These are phyloP conservation scores for Malassezia yamatoensis DNA, from an alignment of 1,284 basidiomycete species.

Conservation along the genomic window DNA sequence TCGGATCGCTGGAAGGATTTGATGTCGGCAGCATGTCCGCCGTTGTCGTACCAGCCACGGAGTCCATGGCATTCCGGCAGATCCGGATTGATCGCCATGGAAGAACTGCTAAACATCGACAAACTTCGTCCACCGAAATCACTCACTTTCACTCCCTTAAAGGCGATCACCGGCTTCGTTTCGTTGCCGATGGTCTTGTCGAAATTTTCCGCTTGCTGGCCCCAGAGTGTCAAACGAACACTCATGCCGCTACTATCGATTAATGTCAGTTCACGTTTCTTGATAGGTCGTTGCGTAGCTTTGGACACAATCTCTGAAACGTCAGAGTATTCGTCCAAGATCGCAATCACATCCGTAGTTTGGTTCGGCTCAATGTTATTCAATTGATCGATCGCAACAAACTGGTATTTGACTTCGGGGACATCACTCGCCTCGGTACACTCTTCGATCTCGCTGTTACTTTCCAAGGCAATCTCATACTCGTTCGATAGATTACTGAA, in stretches of 20 bases:
- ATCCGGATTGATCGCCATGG: conserved; percentile 64
- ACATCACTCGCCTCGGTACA: conserved; percentile 42
- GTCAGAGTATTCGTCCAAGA: conserved; percentile 40
- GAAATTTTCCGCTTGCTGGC: conserved; percentile 82
- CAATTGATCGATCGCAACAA: conserved; percentile 41
- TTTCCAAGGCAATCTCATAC: conserved; percentile 85
- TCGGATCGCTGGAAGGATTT: conserved; percentile 50
- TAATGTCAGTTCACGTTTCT: conserved; percentile 53
- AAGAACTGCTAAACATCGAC: conserved; percentile 59
- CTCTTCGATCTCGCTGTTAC: conserved; percentile 47
- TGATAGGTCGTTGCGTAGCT: conserved; percentile 41
- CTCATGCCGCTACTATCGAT: conserved; percentile 74
- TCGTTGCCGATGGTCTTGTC: conserved; percentile 32
- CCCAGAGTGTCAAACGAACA: conserved; percentile 86
- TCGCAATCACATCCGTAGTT: conserved; percentile 48
- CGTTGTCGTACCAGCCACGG: conserved; percentile 67
- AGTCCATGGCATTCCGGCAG: conserved; percentile 73
- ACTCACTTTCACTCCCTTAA: conserved; percentile 88
- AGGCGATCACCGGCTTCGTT: conserved; percentile 54
- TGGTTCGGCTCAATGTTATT: conserved; percentile 43
- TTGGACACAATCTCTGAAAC: conserved; percentile 41
- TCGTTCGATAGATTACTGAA: conserved; percentile 84
- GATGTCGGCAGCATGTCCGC: conserved; percentile 30
- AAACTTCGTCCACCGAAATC: conserved; percentile 75
- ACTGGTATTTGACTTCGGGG: conserved; percentile 47